Base-by-base conservation (phyloP, 305 asterid species). In the Plantago coronopus region DNA sequence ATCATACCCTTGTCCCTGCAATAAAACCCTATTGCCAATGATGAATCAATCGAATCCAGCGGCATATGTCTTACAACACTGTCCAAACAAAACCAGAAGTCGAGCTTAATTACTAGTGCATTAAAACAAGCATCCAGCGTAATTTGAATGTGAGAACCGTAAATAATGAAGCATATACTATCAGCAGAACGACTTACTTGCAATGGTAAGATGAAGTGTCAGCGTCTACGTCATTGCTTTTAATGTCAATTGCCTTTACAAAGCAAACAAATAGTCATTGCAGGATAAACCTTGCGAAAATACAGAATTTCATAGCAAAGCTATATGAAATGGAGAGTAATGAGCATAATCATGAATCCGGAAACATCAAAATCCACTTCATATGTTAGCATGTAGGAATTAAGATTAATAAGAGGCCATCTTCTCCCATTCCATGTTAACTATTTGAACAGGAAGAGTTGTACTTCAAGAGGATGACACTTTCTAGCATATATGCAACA, bases 11-110 rank as follows among this genome's bases (percentile, higher is more conserved):
- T 82, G 75, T 84, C 69, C 57, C 69, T 73, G 82, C 95, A 85
- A 46, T 77, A 81, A 73, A 83, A 76, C 57, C 81, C 81, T 22
- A 89, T 78, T 14, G 97, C 97, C 88, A 89, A 74, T 56, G 97
- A 93, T 64, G 99, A 90, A 73, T 93, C 99, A 22, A 93, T 74
- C 12, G 96, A 87, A 44, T 87, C 95, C 64, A 93, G 76, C 20
- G 95, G 87, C 19, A 89, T 74, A 49, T 82, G 81, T 58, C 90
- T 76, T 67, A 87, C 79, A 55, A 82, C 78, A 68, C 99, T 93
- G 88, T 56, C 73, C 42, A 44, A 61, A 18, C 25, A 68, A 45
- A 29, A 59, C 46, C 58, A 48, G 54, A 51, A 27, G 66, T 72
- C 64, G 54, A 64, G 69, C 9, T 38, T 19, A 57, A 54, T 45